Base-by-base conservation (phyloP, 2,329 filamentous ascomycete genomes). In the Pseudogymnoascus sp. region DNA sequence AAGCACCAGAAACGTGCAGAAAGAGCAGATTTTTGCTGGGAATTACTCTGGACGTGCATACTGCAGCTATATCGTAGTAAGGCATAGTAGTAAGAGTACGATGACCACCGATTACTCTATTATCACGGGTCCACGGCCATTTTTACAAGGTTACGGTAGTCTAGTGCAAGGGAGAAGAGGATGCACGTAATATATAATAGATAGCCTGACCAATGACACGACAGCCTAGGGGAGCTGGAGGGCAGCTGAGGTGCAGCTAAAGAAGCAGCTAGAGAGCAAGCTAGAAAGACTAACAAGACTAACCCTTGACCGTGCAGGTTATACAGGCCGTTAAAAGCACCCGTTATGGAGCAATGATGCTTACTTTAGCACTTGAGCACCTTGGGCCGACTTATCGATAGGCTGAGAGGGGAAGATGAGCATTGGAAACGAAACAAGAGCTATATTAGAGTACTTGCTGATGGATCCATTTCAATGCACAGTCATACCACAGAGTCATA, bases 121-220 rank as follows among this genome's bases (percentile, higher is more conserved):
- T 41, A 25, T 42, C 39, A 25, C 39, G 39, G 39, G 39, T 25
- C 5, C 15, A 42, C 39, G 39, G 39, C 39, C 39, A 42, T 42
- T 42, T 42, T n/a, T 42, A 25, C 39, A 25, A 21, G 39, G 39
- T 42, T 39, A 12, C 4, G 15, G 39, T 42, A 10, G 12, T 42
- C 39, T 42, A 42, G 39, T 42, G 39, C 15, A 12, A 42, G 15
- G 17, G 12, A 25, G 39, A 42, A 42, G 39, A 42, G 39, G 39
- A 42, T 42, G 39, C 39, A 42, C 39, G 39, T 42, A 42, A 42
- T 42, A 42, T 42, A 42, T 42, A 42, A 42, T 42, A 42, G 39
- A 42, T 42, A 4, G 21, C 21, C 39, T 13, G 39, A 6, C 39
- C 39, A 42, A 42, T 42, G 10, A 9, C 3, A 13, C 5, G 17